Evolutionary conservation across 441 rosid species (phyloP).

Genomic region (Erysimum pusillum): DNA sequence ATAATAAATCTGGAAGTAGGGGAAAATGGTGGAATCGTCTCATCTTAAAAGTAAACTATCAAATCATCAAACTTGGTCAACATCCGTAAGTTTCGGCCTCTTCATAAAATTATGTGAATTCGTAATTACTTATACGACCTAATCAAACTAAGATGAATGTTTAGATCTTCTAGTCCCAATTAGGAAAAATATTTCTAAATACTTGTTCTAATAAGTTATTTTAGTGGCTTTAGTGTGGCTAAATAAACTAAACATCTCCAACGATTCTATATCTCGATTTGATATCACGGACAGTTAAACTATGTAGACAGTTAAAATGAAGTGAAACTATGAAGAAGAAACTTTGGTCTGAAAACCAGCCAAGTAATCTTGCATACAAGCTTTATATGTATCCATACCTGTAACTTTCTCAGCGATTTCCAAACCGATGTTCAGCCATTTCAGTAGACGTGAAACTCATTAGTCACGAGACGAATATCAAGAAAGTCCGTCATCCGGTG

Average conservation of each 20-base stretch:
- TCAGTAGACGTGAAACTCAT: slow-evolving; percentile 14
- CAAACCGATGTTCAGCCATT: slow-evolving; percentile 74
- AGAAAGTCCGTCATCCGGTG: no score
- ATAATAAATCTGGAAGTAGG: not conserved
- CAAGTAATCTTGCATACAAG: slow-evolving; percentile 85
- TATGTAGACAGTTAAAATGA: not conserved
- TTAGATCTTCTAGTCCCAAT: not conserved
- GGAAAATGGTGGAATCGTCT: not conserved
- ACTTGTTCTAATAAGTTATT: not conserved
- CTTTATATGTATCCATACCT: slow-evolving; percentile 80
- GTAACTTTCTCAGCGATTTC: slow-evolving; percentile 73
- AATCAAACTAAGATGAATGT: no score
- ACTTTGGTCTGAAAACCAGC: slow-evolving; percentile 59
- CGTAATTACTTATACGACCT: not conserved
- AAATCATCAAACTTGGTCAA: not conserved
- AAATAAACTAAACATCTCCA: no score
- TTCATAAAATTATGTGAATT: not conserved
- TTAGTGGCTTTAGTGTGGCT: not conserved
- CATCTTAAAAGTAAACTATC: slow-evolving; percentile 22
- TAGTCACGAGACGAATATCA: no score
- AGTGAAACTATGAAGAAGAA: slow-evolving; percentile 8
- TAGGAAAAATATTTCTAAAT: not conserved
- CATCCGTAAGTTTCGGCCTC: not conserved
- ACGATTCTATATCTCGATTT: not conserved
- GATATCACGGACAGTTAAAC: not conserved